Evolutionary conservation across 768 basidiomycete species (phyloP), one percentile per base, ranked within the genome.

Genomic region (Pleurotus tuber-regium): DNA sequence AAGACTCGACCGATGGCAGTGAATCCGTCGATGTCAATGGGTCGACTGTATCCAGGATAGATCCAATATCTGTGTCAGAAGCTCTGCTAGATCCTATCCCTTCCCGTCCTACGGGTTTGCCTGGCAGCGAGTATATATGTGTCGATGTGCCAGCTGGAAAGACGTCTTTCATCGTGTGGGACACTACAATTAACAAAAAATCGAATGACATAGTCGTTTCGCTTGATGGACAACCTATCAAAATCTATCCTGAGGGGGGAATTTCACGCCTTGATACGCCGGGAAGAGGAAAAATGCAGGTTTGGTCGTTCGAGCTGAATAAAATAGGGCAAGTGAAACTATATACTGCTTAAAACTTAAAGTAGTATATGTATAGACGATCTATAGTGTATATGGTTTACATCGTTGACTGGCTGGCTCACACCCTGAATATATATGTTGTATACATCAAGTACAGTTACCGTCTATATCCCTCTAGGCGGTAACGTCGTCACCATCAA

Each of bases 401-500:
- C n/a, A 38, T 4, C 35, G 35, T 38, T 16, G 11, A 16, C n/a
- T 19, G n/a, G n/a, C 35, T n/a, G n/a, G 21, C 21, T 38, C 21
- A 38, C 35, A 16, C 12, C 35, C 10, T n/a, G 35, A n/a, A 19
- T 14, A 10, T 46, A 19, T 46, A 29, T 46, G 43, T 46, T 30
- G 43, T 44, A 14, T 26, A 16, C n/a, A n/a, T n/a, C n/a, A n/a
- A n/a, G n/a, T n/a, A n/a, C n/a, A n/a, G n/a, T n/a, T n/a, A n/a
- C n/a, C n/a, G n/a, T n/a, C n/a, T n/a, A n/a, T n/a, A n/a, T n/a
- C 3, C 7, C 14, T 16, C 11, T 38, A 38, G n/a, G 21, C 1
- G 4, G 35, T 19, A 8, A 38, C 21, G 18, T 36, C 54, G 9
- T 35, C 35, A 26, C 52, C 51, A 33, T 55, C 50, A 29, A 52